Base-by-base conservation (phyloP, 2,329 filamentous ascomycete species). In the Thermoascus crustaceus region DNA sequence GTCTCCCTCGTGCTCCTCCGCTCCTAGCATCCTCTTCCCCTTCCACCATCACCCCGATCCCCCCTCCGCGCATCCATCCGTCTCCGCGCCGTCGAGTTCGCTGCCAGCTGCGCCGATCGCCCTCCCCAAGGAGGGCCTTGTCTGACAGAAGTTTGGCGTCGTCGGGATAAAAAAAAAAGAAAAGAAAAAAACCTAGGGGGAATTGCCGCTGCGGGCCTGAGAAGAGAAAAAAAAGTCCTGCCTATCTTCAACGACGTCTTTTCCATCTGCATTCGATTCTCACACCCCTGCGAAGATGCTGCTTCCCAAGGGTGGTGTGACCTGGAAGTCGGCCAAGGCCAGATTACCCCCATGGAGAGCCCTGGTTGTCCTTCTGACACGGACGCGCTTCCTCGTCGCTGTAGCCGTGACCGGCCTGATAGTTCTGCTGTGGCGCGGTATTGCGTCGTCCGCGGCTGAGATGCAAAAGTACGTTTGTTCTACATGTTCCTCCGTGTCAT, bases 271-370 rank as follows among this genome's bases (percentile, higher is more conserved):
- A 14, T 31, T 16, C 29, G 9, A 34, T 21, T 33, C 34, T 27
- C 33, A 32, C 30, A 27, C 31, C 34, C 29, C 31, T 35, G 34
- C 31, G 55, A 69, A 48, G 44, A 95, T 95, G 88, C 78, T 95
- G 68, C 78, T 93, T 52, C 84, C 85, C 46, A 94, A 94, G 66
- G 84, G 83, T 61, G 85, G 85, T 59, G 75, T 89, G 55, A 87
- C 79, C 61, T 96, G 89, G 88, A 95, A 94, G 72, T 82, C 85
- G 47, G 82, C 88, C 48, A 84, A 78, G 67, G 73, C 83, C 52
- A 76, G 78, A 54, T 68, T 95, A 50, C 86, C 87, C 27, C 82
- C 85, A 38, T 80, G 78, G 49, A 77, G 85, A 60, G 80, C 82
- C 35, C 58, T 87, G 57, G 70, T 78, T 64, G 68, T 74, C 29